phyloP scores from a whole-genome alignment of 164 flowering plant species.

The Nymphaea colorata region DNA sequence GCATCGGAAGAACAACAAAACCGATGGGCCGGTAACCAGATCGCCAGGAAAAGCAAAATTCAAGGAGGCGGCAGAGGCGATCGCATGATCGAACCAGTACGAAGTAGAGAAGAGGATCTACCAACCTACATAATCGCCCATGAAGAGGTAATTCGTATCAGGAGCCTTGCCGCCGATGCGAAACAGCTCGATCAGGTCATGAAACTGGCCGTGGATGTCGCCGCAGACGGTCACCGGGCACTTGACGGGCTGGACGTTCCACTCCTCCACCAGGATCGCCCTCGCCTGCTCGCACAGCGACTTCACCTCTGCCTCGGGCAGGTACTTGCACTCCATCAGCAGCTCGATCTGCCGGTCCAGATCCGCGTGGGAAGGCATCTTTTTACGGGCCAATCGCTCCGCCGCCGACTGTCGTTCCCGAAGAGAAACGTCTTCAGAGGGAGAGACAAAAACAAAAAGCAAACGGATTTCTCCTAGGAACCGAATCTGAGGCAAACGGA shows the following conservation, averaged over 20 bases:
- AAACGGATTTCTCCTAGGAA: not conserved
- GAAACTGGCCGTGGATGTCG: slow-evolving; percentile 37
- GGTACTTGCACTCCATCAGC: slow-evolving; percentile 32
- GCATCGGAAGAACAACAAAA: no score
- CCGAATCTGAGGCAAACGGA: not conserved
- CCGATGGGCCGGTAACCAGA: no score
- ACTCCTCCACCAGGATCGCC: slow-evolving; percentile 31
- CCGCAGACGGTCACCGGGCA: slow-evolving; percentile 44
- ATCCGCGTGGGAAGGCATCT: slow-evolving; percentile 34
- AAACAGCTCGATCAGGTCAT: slow-evolving; percentile 36
- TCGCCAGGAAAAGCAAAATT: no score
- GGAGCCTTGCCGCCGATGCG: slow-evolving; percentile 35
- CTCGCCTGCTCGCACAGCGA: slow-evolving; percentile 25
- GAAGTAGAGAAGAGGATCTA: not conserved
- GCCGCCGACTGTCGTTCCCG: not conserved
- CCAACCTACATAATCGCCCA: slow-evolving; percentile 40
- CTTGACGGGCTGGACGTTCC: slow-evolving; percentile 38
- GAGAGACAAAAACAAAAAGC: no score
- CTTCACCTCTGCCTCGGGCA: slow-evolving; percentile 28
- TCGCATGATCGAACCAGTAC: no score
- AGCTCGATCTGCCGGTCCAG: slow-evolving; percentile 39
- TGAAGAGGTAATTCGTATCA: slow-evolving; percentile 36
- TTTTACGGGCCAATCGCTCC: not conserved
- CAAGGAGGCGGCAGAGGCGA: no score
- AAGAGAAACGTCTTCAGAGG: no score